Conservation (phyloP, 768 basidiomycete genomes). For the Lactifluus pinguis region DNA sequence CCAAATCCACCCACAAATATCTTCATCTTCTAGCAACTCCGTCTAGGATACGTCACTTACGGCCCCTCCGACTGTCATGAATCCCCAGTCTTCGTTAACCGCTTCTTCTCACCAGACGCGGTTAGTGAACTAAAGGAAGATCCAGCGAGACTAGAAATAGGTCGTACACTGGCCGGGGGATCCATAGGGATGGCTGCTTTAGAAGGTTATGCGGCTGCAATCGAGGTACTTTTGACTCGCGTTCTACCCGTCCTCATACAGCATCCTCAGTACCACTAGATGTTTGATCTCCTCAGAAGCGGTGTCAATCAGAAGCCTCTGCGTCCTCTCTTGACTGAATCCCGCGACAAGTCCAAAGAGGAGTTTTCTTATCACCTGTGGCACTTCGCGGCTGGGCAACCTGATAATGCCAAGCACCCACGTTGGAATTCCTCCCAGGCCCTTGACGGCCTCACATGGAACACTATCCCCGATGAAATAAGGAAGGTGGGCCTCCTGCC, state of each 20-base stretch:
- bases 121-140: slow-evolving; percentile 18
- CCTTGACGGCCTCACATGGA: slow-evolving; percentile 18
- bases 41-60: slow-evolving; percentile 22
- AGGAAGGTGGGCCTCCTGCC: slow-evolving; percentile 10
- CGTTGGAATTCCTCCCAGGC: slow-evolving; percentile 6
- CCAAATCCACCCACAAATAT: not conserved
- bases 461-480: slow-evolving; percentile 11
- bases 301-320: slow-evolving; percentile 9
- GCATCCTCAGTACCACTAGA: slow-evolving; percentile 2
- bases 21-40: slow-evolving; percentile 5
- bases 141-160: slow-evolving; percentile 15
- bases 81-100: slow-evolving; percentile 19
- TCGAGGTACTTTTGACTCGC: slow-evolving; percentile 10
- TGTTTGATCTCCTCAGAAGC: slow-evolving; percentile 16
- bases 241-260: not conserved
- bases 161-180: slow-evolving; percentile 15
- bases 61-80: slow-evolving; percentile 15
- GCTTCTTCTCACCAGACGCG: slow-evolving; percentile 15
- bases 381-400: slow-evolving; percentile 19
- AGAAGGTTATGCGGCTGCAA: slow-evolving; percentile 18
- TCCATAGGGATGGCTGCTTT: slow-evolving; percentile 18
- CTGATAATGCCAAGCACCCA: slow-evolving; percentile 14
- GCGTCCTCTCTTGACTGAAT: slow-evolving; percentile 2
- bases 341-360: slow-evolving; percentile 12
- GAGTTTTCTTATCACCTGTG: slow-evolving; percentile 12